A percentile compares a stretch with the other conserved stretches of the same genome.
These are phyloP conservation scores for Chaetomium strumarium DNA, from an alignment of 2,329 filamentous ascomycete species.

Conservation along the genomic window DNA sequence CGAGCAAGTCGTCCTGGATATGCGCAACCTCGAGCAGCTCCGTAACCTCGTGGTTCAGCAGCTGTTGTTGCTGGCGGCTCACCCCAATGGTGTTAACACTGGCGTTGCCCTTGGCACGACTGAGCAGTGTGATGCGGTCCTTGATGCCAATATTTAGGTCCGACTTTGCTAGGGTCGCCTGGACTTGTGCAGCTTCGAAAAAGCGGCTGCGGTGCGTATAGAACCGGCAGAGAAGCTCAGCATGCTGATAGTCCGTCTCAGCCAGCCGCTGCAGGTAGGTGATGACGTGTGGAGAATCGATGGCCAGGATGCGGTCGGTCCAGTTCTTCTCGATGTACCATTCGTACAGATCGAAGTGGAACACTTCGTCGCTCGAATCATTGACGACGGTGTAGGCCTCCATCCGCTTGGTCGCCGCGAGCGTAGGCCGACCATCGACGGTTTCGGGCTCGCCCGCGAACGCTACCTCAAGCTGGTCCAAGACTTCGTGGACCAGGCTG, in stretches of 20 bases:
- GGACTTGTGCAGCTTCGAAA: conserved; percentile 81
- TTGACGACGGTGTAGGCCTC: conserved; percentile 92
- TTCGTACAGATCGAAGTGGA: conserved; percentile 93
- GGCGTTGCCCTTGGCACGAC: conserved; percentile 85
- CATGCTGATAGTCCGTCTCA: conserved; percentile 64
- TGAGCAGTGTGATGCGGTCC: conserved; percentile 82
- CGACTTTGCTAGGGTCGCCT: conserved; percentile 77
- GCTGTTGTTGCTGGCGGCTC: conserved; percentile 73
- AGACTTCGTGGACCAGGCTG: conserved; percentile 75
- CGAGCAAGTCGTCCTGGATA: conserved; percentile 87
- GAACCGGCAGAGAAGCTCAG: conserved; percentile 89
- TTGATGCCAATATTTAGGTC: conserved; percentile 73
- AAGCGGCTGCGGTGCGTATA: conserved; percentile 79
- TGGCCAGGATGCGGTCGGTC: conserved; percentile 77
- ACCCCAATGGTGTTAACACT: conserved; percentile 75
- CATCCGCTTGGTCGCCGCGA: conserved; percentile 69
- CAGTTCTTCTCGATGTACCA: conserved; percentile 89
- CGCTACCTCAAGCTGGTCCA: conserved; percentile 68
- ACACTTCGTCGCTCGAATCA: conserved; percentile 82
- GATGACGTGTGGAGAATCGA: conserved; percentile 78
- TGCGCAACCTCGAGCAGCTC: conserved; percentile 88
- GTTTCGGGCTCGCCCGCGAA: conserved; percentile 63
- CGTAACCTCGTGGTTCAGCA: conserved; percentile 75
- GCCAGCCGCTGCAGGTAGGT: conserved; percentile 79
- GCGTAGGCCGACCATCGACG: conserved; percentile 70